Evolutionary conservation across 192 early-diverging fungal species (phyloP).

Genomic region (Rhizoclosmatium globosum): DNA sequence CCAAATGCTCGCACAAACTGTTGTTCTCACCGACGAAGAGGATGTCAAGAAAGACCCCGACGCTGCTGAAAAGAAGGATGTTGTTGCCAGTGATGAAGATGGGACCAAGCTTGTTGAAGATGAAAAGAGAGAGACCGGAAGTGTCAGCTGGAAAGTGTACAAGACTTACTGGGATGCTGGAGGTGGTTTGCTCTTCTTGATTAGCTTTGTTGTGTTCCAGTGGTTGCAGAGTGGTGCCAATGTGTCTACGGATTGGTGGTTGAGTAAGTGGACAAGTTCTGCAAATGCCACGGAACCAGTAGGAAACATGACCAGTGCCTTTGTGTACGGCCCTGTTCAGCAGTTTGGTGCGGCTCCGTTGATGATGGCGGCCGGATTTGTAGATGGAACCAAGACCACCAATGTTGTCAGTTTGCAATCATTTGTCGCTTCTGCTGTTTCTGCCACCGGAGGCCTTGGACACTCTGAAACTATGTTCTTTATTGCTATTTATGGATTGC

Average conservation of each 20-base stretch:
- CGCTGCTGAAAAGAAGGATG: constrained; percentile 22
- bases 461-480: constrained; percentile 30
- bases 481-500: constrained; percentile 21
- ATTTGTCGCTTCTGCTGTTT: not conserved
- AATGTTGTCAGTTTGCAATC: not conserved
- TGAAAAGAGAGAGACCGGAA: constrained; percentile 47
- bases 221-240: constrained; percentile 26
- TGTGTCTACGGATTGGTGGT: constrained; percentile 49
- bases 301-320: not conserved
- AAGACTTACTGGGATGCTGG: constrained; percentile 45
- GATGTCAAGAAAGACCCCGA: not conserved
- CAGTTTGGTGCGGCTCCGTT: not conserved
- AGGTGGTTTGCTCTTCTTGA: constrained; percentile 49
- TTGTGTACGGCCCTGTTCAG: not conserved
- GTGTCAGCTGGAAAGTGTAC: constrained; percentile 50
- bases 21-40: constrained; percentile 16
- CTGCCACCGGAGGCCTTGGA: not conserved
- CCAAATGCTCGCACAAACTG: constrained; percentile 10
- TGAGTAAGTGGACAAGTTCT: constrained; percentile 44
- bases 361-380: not conserved
- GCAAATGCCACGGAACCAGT: constrained; percentile 8
- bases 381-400: not conserved
- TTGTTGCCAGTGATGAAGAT: constrained; percentile 22
- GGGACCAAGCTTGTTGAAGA: constrained; percentile 54
- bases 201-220: constrained; percentile 25